Evolutionary conservation across 2,329 filamentous ascomycete species (phyloP).

Genomic region (Aspergillus clavatus): DNA sequence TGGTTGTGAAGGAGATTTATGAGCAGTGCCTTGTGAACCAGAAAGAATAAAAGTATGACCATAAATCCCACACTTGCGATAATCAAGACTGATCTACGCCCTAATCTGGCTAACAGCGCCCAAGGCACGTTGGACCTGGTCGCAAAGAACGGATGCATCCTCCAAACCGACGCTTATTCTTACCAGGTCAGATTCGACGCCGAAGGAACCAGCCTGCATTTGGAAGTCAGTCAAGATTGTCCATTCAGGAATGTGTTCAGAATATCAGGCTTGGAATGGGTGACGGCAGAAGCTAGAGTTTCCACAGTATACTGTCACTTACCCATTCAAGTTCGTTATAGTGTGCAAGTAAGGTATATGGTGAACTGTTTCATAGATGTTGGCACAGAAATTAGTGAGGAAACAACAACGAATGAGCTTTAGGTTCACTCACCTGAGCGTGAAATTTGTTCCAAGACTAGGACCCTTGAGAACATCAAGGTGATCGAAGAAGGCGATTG

Average conservation of each 20-base stretch:
- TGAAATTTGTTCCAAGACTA: constrained; percentile 95
- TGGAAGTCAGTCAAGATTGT: constrained; percentile 9
- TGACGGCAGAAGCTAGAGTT: background rate
- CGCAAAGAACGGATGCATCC: constrained; percentile 61
- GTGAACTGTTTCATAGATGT: constrained; percentile 52
- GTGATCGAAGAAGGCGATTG: constrained; percentile 77
- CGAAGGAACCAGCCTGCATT: constrained; percentile 63
- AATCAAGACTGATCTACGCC: constrained; percentile 4
- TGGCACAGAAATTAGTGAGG: background rate
- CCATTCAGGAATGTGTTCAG: background rate
- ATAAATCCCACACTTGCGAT: constrained; percentile 9
- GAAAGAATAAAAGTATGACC: too few relatives aligned
- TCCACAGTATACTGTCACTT: constrained; percentile 33
- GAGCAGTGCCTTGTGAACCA: too few relatives aligned
- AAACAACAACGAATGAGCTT: background rate
- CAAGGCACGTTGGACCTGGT: constrained; percentile 65
- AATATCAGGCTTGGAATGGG: constrained; percentile 2
- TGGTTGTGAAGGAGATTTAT: too few relatives aligned
- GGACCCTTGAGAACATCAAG: constrained; percentile 89
- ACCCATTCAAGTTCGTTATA: constrained; percentile 89
- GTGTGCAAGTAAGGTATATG: constrained; percentile 88
- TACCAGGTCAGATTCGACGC: constrained; percentile 74
- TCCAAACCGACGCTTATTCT: constrained; percentile 89
- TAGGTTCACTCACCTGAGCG: constrained; percentile 53
- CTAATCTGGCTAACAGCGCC: constrained; percentile 44